Evolutionary conservation across 495 filamentous ascomycete species (phyloP), one percentile per base, ranked within the genome.

Genomic region (Platismatia glauca): DNA sequence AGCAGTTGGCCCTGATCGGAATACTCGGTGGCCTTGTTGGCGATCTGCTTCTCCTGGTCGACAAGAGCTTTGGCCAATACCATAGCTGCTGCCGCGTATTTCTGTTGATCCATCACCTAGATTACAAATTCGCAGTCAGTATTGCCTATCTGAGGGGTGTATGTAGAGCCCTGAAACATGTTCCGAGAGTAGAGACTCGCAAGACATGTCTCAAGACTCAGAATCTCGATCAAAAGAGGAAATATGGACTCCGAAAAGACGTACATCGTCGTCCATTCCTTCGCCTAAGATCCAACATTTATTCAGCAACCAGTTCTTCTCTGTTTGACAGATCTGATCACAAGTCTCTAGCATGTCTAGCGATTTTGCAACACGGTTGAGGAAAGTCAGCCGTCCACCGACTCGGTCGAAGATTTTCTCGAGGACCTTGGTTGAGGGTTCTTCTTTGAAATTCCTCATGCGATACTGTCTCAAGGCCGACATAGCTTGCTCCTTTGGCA

Each of bases 51-150:
- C 70, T 91, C 89, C 63, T 81, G 80, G 48, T 95, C 86, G 18
- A 97, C 91, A 29, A 98, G 84, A 13, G 90, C 89, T 64, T 89
- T 87, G 57, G 95, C 94, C 4, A 98, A 81, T 20, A 97, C 89
- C 84, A 97, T 94, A 20, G 94, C 92, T 11, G 93, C 90, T 16
- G 91, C 89, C 37, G 93, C 87, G 75, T 88, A 94, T 71, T 98
- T 98, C 67, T 97, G 94, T 74, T 97, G 87, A 70, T 97, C 91
- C 94, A 98, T 97, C n/a, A n/a, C n/a, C n/a, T n/a, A n/a, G n/a
- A n/a, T n/a, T n/a, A n/a, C n/a, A n/a, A n/a, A n/a, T n/a, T n/a
- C n/a, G n/a, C n/a, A n/a, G n/a, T n/a, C n/a, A n/a, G n/a, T n/a
- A n/a, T n/a, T n/a, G n/a, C n/a, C n/a, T n/a, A n/a, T n/a, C n/a